Base-by-base conservation (phyloP, 202 grass and related monocot genomes). In the Setaria viridis region DNA sequence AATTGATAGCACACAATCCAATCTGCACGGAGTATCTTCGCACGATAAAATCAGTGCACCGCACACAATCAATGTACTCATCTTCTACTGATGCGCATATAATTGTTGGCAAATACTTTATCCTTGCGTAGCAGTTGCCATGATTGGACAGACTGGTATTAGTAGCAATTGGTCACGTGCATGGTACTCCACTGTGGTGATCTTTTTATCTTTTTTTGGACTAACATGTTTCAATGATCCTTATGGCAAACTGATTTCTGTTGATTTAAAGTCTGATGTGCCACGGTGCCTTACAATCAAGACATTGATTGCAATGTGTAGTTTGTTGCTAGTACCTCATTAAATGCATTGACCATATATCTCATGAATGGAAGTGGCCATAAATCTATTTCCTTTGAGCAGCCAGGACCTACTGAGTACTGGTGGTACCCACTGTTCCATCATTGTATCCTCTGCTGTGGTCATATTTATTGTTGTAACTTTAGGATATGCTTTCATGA, bases 241-340 rank as follows among this genome's bases (percentile, higher is more conserved):
- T 60, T 72, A n/a, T 73, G 56, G 19, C 63, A 48, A 29, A 83
- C 70, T 63, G 8, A 55, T 25, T 50, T 68, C 59, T 85, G 11
- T 25, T 70, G 64, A 74, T 10, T 70, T 81, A 57, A 81, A 68
- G 35, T 57, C 48, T 81, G 33, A 56, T 78, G 74, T 45, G 15
- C 33, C 45, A 53, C 0, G 25, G 35, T 56, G 64, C 65, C 30
- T 81, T 69, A 29, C 51, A 80, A 21, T 12, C 47, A 67, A 80
- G 11, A 51, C 15, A 20, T 63, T 50, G 16, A 41, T 67, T 32
- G 37, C 14, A 25, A 7, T 67, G 9, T 80, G 19, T 56, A 15
- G 49, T 34, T 53, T 80, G 32, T 37, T 56, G 64, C 6, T 56
- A 56, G 79, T 81, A 57, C 35, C 56, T 55, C 20, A 56, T 55